Base-by-base conservation (phyloP, 352 stramenopile genomes). In the Phytophthora pinifolia region DNA sequence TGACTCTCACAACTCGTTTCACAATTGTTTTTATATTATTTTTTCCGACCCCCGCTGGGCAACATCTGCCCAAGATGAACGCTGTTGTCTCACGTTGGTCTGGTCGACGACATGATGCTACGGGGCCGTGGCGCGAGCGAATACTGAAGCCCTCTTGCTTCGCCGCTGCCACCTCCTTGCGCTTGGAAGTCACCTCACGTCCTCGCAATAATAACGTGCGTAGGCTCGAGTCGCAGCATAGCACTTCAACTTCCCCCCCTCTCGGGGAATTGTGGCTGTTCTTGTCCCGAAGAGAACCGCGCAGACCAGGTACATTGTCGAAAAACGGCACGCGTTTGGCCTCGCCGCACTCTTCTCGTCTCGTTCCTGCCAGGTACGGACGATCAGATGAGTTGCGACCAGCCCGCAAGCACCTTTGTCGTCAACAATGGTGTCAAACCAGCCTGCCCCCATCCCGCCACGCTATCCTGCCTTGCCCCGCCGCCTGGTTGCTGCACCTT, bases 371-470 rank as follows among this genome's bases (percentile, higher is more conserved):
- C 44, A 48, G 27, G 32, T 62, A 46, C 54, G 54, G 54, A 62
- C 56, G 48, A 65, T 44, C 56, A 60, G 56, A 59, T 65, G 29
- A n/a, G n/a, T n/a, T 45, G 33, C 20, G 46, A 63, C 30, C 59
- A 67, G 52, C 41, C 38, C n/a, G n/a, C n/a, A n/a, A 54, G 12
- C n/a, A n/a, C n/a, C n/a, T 30, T n/a, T 47, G 10, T 15, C 10
- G 22, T 37, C 43, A n/a, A 39, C 29, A 48, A 22, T 27, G 29
- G 34, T 46, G 49, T 42, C 35, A 54, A 62, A 53, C 33, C 9
- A 30, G 15, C 15, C 31, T 29, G 47, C 36, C 37, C 54, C 60
- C 60, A 69, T 69, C 60, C 39, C 41, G 12, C 17, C 12, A 30
- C 14, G 13, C 25, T 52, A 65, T 69, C 60, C 22, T 49, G 25